phyloP scores from a whole-genome alignment of 2,329 filamentous ascomycete species.

The Lachnum nothofagi region DNA sequence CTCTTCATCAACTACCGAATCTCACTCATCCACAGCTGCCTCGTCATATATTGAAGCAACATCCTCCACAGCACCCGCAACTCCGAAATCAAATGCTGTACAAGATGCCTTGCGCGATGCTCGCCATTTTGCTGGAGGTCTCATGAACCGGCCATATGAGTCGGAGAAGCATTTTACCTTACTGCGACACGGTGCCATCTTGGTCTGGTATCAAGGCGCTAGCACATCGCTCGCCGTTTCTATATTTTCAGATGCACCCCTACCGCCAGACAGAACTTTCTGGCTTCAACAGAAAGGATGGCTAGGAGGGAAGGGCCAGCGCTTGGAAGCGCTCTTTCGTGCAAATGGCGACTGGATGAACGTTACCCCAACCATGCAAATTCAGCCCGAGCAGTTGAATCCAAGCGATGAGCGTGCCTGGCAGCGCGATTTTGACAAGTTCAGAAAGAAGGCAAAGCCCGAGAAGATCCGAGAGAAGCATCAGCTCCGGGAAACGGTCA shows the following conservation, averaged over 20 bases:
- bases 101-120: slow-evolving; percentile 44
- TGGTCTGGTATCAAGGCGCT: slow-evolving; percentile 63
- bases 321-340: slow-evolving; percentile 57
- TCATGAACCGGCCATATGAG: slow-evolving; percentile 58
- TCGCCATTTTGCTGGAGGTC: slow-evolving; percentile 59
- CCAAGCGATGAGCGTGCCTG: slow-evolving; percentile 58
- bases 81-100: slow-evolving; percentile 8
- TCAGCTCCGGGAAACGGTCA: slow-evolving; percentile 54
- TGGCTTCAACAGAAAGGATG: slow-evolving; percentile 67
- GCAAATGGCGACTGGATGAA: slow-evolving; percentile 59
- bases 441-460: slow-evolving; percentile 47
- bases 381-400: slow-evolving; percentile 45
- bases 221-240: slow-evolving; percentile 60
- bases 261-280: slow-evolving; percentile 54
- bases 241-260: slow-evolving; percentile 53
- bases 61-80: slow-evolving; percentile 1
- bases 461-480: slow-evolving; percentile 44
- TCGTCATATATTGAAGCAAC: neutral
- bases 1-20: neutral
- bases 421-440: slow-evolving; percentile 63
- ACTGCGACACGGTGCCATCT: slow-evolving; percentile 58
- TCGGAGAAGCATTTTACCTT: slow-evolving; percentile 63
- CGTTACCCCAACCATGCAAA: slow-evolving; percentile 55
- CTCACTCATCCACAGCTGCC: neutral
- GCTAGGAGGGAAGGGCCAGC: slow-evolving; percentile 65